These are phyloP conservation scores for Colletotrichum sansevieriae DNA, from an alignment of 2,329 filamentous ascomycete genomes.

Conservation along the genomic window DNA sequence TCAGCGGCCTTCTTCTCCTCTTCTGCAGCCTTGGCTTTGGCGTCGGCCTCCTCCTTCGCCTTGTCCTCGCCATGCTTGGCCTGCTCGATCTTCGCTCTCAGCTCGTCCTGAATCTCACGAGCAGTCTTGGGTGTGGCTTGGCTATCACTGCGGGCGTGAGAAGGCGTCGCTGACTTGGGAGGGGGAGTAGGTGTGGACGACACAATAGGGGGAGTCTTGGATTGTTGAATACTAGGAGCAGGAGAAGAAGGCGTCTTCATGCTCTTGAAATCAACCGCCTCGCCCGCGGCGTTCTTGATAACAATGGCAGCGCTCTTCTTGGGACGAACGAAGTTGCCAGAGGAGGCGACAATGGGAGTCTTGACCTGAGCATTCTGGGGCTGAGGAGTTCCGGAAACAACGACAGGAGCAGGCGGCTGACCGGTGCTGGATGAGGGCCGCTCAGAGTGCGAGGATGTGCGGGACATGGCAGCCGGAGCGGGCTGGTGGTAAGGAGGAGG, in stretches of 20 bases:
- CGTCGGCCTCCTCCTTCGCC: conserved; percentile 52
- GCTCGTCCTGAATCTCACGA: conserved; percentile 86
- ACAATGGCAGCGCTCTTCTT: conserved; percentile 81
- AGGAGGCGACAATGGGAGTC: conserved; percentile 55
- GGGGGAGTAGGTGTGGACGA: conserved; percentile 84
- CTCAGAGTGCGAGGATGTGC: conserved; percentile 84
- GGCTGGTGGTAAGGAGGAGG: conserved; percentile 54
- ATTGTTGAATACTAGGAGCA: conserved; percentile 64
- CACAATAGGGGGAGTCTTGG: conserved; percentile 77
- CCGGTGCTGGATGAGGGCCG: conserved; percentile 74
- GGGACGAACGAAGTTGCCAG: conserved; percentile 62
- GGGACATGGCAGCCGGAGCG: conserved; percentile 77
- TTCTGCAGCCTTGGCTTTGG: conserved; percentile 55
- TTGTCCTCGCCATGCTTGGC: conserved; percentile 57
- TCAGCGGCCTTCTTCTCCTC: conserved; percentile 48
- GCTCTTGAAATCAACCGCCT: conserved; percentile 75
- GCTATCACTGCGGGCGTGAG: conserved; percentile 80
- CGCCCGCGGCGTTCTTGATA: conserved; percentile 87
- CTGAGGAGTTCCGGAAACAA: conserved; percentile 71
- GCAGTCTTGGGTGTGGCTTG: conserved; percentile 76
- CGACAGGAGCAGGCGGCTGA: conserved; percentile 70
- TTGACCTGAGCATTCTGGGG: conserved; percentile 73
- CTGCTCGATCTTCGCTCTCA: conserved; percentile 82
- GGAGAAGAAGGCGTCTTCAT: conserved; percentile 71
- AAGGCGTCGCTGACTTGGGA: conserved; percentile 77